phyloP scores from a whole-genome alignment of 768 basidiomycete genomes.

The Calocybe gangraenosa region DNA sequence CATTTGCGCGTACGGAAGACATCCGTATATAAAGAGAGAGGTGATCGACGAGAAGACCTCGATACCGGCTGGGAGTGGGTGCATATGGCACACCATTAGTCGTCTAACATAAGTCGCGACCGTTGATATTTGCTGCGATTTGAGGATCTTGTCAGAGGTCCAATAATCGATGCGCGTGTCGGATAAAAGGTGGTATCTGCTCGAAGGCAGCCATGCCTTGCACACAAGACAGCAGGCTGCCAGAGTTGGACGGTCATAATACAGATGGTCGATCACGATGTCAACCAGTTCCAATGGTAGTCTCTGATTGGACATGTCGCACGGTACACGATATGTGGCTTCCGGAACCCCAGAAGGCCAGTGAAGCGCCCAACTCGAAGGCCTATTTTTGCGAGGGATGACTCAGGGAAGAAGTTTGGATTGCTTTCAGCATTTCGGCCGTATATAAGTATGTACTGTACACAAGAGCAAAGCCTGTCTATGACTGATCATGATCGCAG shows the following conservation, averaged over 20 bases:
- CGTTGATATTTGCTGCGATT: background rate
- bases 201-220: slow-evolving; percentile 2
- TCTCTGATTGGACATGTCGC: background rate
- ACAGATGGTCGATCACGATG: slow-evolving; percentile 5
- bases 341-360: too few species aligned
- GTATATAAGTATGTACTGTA: too few species aligned
- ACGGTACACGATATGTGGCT: background rate
- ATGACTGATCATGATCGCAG: too few species aligned
- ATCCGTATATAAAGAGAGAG: slow-evolving; percentile 2
- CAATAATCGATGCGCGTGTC: slow-evolving; percentile 1
- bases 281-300: slow-evolving; percentile 7
- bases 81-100: slow-evolving; percentile 3
- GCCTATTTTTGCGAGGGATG: too few species aligned
- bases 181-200: slow-evolving; percentile 2
- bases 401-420: too few species aligned
- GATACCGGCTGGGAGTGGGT: background rate
- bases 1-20: background rate
- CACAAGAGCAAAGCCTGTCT: too few species aligned
- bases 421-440: too few species aligned
- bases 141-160: background rate
- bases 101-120: slow-evolving; percentile 1
- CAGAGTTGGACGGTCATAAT: background rate
- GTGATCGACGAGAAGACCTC: slow-evolving; percentile 4
- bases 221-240: slow-evolving; percentile 3
- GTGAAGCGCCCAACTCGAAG: too few species aligned